phyloP scores from a whole-genome alignment of 1,284 basidiomycete species.

The Mixia osmundae region DNA sequence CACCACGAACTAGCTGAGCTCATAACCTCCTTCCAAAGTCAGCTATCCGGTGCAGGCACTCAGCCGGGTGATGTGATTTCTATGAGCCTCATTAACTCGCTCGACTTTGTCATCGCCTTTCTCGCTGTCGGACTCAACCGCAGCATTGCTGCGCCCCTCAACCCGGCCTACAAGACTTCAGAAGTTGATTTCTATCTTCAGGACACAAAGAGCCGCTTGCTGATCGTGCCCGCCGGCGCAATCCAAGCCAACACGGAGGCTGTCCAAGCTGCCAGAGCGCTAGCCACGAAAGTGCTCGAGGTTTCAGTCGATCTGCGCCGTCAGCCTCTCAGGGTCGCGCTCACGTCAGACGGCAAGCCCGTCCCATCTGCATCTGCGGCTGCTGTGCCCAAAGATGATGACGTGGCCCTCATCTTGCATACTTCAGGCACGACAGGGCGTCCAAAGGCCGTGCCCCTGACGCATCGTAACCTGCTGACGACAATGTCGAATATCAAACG shows the following conservation, averaged over 20 bases:
- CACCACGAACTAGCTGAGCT: conserved; percentile 9
- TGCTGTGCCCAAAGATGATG: conserved; percentile 25
- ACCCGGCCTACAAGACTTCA: conserved; percentile 24
- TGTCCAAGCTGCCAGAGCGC: conserved; percentile 16
- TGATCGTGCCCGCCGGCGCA: conserved; percentile 15
- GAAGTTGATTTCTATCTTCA: conserved; percentile 24
- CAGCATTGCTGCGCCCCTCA: conserved; percentile 25
- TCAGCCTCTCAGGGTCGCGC: too few species aligned
- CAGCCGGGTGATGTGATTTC: conserved; percentile 17
- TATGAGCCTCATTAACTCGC: conserved; percentile 21
- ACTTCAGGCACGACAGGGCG: conserved; percentile 40
- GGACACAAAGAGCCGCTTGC: conserved; percentile 21
- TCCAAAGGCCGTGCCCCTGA: conserved; percentile 22
- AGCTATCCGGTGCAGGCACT: conserved; percentile 8
- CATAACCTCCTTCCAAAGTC: conserved; percentile 32
- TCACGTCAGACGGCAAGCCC: conserved; percentile 13
- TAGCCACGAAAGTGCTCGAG: too few species aligned
- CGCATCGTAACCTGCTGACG: conserved; percentile 34
- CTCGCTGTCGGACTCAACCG: conserved; percentile 20
- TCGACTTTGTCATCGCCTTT: conserved; percentile 24
- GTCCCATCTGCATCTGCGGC: conserved; percentile 14
- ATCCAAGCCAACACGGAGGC: conserved; percentile 6
- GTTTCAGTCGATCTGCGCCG: conserved; percentile 7
- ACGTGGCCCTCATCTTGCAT: conserved; percentile 33
- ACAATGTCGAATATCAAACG: conserved; percentile 35